These are phyloP conservation scores for Pueraria montana DNA, from an alignment of 306 rosid species.

Conservation along the genomic window DNA sequence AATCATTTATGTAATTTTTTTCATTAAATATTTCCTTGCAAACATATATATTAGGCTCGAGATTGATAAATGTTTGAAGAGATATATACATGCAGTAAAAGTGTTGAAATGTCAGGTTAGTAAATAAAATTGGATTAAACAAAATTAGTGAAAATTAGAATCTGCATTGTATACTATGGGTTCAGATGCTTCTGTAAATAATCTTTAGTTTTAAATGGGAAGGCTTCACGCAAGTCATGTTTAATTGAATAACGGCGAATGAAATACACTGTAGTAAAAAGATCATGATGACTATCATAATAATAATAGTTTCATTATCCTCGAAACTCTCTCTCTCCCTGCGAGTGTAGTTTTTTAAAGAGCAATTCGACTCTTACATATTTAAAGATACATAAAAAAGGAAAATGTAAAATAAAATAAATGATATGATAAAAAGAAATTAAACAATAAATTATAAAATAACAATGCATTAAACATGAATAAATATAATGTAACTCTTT, in stretches of 20 bases:
- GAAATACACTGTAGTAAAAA: neutral
- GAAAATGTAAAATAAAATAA: neutral
- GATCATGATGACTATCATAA: neutral
- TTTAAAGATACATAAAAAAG: neutral
- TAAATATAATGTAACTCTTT: neutral
- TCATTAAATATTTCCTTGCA: too few species aligned
- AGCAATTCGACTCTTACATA: neutral
- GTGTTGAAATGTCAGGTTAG: too few species aligned
- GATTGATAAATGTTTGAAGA: too few species aligned
- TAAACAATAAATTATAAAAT: neutral
- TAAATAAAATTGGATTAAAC: too few species aligned
- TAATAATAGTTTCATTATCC: neutral
- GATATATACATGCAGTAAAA: too few species aligned
- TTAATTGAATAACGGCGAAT: neutral
- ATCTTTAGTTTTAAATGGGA: too few species aligned
- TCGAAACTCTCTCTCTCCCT: neutral
- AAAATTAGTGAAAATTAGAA: too few species aligned
- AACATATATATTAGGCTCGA: too few species aligned
- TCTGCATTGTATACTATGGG: too few species aligned
- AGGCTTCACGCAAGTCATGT: neutral
- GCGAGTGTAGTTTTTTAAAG: neutral
- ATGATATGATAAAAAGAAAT: neutral
- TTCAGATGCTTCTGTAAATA: too few species aligned
- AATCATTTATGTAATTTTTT: too few species aligned
- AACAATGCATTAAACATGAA: neutral